Evolutionary conservation across 345 rosid species (phyloP).

Genomic region (Litchi chinensis): DNA sequence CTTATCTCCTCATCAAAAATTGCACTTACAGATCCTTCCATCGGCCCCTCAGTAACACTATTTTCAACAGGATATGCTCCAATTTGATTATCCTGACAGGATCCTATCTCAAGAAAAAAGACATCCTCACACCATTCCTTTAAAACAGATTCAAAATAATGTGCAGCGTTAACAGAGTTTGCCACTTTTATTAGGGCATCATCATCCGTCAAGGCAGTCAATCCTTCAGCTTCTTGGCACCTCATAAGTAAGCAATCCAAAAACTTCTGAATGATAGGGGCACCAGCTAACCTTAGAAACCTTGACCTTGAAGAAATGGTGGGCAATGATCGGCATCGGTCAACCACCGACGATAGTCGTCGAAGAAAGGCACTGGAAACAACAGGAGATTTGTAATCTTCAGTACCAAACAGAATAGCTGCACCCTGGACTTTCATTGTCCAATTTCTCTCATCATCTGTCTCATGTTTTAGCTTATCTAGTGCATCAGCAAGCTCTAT

Average conservation of each 20-base stretch:
- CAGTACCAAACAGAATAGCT: constrained; percentile 53
- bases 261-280: constrained; percentile 57
- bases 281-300: constrained; percentile 70
- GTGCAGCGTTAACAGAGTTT: constrained; percentile 68
- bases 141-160: constrained; percentile 63
- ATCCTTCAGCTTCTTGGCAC: constrained; percentile 96
- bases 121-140: constrained; percentile 89
- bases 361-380: constrained; percentile 58
- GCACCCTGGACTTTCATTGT: constrained; percentile 63
- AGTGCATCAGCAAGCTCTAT: constrained; percentile 69
- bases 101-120: constrained; percentile 78
- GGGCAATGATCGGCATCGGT: constrained; percentile 74
- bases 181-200: constrained; percentile 78
- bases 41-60: constrained; percentile 10
- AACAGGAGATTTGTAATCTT: constrained; percentile 67
- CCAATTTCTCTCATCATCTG: constrained; percentile 74
- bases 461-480: constrained; percentile 59
- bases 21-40: constrained; percentile 39
- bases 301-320: constrained; percentile 57
- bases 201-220: constrained; percentile 85
- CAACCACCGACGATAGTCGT: constrained; percentile 58
- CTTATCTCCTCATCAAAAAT: constrained; percentile 61
- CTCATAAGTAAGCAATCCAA: constrained; percentile 67
- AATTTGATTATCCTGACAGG: constrained; percentile 38
- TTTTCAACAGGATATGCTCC: constrained; percentile 34